Percentiles rank a stretch among this genome's conserved stretches.
phyloP scores from a whole-genome alignment of 805 yeast species.

The Candida sonorensis region DNA sequence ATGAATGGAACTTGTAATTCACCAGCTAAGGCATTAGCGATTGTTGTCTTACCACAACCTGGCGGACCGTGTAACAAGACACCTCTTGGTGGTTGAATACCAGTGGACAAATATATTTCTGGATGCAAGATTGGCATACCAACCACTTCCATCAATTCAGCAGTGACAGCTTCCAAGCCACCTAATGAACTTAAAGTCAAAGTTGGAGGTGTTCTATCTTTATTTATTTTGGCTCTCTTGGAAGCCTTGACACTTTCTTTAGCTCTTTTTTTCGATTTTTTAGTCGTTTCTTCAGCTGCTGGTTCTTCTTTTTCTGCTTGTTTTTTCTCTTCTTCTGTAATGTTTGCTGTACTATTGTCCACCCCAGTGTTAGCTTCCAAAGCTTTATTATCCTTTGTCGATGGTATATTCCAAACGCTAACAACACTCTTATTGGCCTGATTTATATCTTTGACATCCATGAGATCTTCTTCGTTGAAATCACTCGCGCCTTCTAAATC shows the following conservation, averaged over 20 bases:
- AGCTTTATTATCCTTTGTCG: constrained; percentile 8
- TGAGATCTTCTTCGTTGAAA: constrained; percentile 38
- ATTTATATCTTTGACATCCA: constrained; percentile 63
- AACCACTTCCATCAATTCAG: constrained; percentile 81
- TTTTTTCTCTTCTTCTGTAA: constrained; percentile 12
- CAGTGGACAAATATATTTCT: constrained; percentile 79
- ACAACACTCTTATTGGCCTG: constrained; percentile 72
- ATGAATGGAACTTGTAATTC: constrained; percentile 91
- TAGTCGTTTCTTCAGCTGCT: constrained; percentile 2
- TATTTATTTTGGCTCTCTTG: constrained; percentile 30
- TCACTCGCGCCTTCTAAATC: constrained; percentile 18
- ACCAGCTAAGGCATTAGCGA: constrained; percentile 95
- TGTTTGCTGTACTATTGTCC: constrained; percentile 3
- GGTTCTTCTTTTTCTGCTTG: not conserved
- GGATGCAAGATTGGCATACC: constrained; percentile 93
- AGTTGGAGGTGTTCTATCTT: constrained; percentile 65
- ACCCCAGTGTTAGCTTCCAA: constrained; percentile 13
- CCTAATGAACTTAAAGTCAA: constrained; percentile 71
- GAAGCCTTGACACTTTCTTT: constrained; percentile 25
- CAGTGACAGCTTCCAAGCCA: constrained; percentile 80
- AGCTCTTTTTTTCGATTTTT: constrained; percentile 41
- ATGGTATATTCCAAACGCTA: constrained; percentile 51
- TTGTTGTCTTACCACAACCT: constrained; percentile 96
- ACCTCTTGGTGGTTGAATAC: constrained; percentile 95
- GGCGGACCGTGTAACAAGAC: constrained; percentile 95